Base-by-base conservation (phyloP, 768 basidiomycete genomes). In the Kwoniella botswanensis region DNA sequence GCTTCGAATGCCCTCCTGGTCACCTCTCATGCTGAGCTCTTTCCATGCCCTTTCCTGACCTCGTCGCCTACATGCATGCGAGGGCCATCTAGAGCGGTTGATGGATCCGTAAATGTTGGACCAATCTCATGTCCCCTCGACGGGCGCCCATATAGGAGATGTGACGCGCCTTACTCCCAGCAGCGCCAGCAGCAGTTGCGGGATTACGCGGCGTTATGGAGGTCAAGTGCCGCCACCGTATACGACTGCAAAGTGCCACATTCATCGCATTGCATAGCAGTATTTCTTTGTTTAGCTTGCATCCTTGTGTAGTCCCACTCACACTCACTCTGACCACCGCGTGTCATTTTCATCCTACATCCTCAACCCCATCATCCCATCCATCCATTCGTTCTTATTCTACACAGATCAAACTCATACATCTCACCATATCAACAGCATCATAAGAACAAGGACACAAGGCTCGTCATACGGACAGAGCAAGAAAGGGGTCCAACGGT, bases 161-260 rank as follows among this genome's bases (percentile, higher is more conserved):
- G 35, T 35, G 35, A 35, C 35, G 35, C 35, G 35, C 35, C 35
- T 35, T 6, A 35, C 35, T 35, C 35, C 4, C 35, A 35, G 35
- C 35, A 35, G 35, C 6, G 35, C 35, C 35, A 35, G 35, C 35
- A 35, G 35, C 35, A 35, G 44, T 26, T 26, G 55, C 68, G 68
- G 68, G 43, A 63, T 64, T 70, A 64, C 42, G n/a, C 70, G 70
- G 70, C 64, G 70, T 71, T 71, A 65, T 62, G 44, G 7, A n/a
- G 15, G 42, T 50, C 26, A 58, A 58, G 42, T 61, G 43, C 43
- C 43, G 69, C 44, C 59, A 61, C 59, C 42, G 35, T 12, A 18
- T 57, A 60, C 13, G 52, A n/a, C 15, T 35, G 63, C 42, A 50
- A 17, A n/a, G 60, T 69, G 68, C 52, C 54, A 61, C 68, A 21